Base-by-base conservation (phyloP, 768 basidiomycete species). In the Calocera cornea region DNA sequence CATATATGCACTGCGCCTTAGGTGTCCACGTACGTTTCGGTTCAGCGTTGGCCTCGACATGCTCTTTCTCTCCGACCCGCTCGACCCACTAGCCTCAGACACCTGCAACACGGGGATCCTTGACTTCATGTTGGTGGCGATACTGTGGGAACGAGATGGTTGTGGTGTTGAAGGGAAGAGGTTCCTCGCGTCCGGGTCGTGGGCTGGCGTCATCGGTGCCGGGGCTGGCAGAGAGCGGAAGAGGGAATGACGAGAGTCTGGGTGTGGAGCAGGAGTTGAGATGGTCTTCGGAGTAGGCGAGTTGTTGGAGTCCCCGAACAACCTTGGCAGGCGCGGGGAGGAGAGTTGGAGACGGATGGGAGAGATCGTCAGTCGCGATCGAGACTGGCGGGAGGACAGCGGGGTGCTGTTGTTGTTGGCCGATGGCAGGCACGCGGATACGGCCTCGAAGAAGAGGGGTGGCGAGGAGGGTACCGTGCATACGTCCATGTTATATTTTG, bases 401-500 rank as follows among this genome's bases (percentile, higher is more conserved):
- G 54, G 54, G 24, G 54, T 60, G 54, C 31, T 60, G 31, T 60
- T 60, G 54, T 60, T 60, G 31, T 60, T 60, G 54, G 14, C 54
- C 14, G 54, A 60, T 27, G 54, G 54, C 31, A 27, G 54, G 54
- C 54, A 60, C 27, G 27, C 54, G 7, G 54, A 60, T 8, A 60
- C 31, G 31, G 54, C 11, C 54, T 60, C 54, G 31, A 60, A 60
- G 54, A 60, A 60, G 54, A 60, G 54, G 16, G 54, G 54, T 29
- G 54, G 54, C 24, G 54, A 60, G 31, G 54, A 60, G 7, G 54
- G 54, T 60, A 33, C 54, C 54, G 54, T 60, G 31, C 54, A 60
- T 33, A 60, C 54, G 54, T 60, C 54, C 54, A 60, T 60, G 54
- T 60, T 60, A 60, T 60, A 33, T 60, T 60, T 60, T 60, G 54